Evolutionary conservation across 306 rosid genomes (phyloP).

Genomic region (Castanea mollissima): DNA sequence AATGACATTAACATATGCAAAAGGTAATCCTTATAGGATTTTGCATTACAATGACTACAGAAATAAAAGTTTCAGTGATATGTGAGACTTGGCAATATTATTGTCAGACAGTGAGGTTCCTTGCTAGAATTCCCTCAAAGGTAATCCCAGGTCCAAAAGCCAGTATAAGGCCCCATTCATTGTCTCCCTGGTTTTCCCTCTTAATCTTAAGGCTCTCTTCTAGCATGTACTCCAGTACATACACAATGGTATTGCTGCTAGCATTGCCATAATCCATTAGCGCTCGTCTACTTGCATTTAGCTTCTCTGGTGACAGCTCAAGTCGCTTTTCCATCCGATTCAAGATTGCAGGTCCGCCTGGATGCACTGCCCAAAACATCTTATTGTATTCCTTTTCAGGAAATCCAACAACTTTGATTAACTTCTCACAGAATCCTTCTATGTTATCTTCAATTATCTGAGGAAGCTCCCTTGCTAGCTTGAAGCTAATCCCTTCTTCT

Average conservation of each 20-base stretch:
- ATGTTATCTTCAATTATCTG: slow-evolving; percentile 78
- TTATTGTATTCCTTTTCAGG: slow-evolving; percentile 52
- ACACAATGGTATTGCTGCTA: slow-evolving; percentile 80
- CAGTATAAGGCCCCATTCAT: slow-evolving; percentile 82
- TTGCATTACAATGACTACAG: neutral
- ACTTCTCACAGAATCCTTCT: slow-evolving; percentile 65
- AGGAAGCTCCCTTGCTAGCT: slow-evolving; percentile 76
- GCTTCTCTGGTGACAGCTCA: slow-evolving; percentile 72
- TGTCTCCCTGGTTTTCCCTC: slow-evolving; percentile 35
- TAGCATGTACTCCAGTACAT: slow-evolving; percentile 83
- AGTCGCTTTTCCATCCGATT: slow-evolving; percentile 74
- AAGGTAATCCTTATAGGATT: neutral
- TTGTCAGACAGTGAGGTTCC: slow-evolving; percentile 52
- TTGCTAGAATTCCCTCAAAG: slow-evolving; percentile 83
- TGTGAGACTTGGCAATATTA: neutral
- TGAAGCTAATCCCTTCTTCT: slow-evolving; percentile 90
- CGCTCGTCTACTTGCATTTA: slow-evolving; percentile 73
- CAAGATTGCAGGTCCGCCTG: slow-evolving; percentile 88
- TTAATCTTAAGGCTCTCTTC: slow-evolving; percentile 58
- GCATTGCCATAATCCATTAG: slow-evolving; percentile 87
- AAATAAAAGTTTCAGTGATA: neutral
- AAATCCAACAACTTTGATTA: slow-evolving; percentile 47
- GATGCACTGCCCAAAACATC: slow-evolving; percentile 93
- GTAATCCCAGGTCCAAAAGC: slow-evolving; percentile 96
- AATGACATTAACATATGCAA: neutral